Evolutionary conservation across 805 yeast genomes (phyloP).

Genomic region (Schwanniomyces yamadae): DNA sequence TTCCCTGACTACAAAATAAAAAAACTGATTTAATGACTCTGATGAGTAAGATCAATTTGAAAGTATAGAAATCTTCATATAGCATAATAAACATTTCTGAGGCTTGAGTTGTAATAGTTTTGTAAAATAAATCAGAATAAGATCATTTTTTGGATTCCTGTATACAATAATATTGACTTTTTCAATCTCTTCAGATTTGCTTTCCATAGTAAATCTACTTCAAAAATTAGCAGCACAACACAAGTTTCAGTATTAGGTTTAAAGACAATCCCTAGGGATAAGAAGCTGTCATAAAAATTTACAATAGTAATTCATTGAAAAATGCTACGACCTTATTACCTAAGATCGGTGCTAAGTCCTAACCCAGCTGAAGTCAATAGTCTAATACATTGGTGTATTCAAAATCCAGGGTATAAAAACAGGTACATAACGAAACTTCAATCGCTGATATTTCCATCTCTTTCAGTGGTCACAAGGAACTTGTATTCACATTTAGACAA

Average conservation of each 20-base stretch:
- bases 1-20: slow-evolving; percentile 37
- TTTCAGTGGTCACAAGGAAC: no score
- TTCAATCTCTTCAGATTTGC: no score
- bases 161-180: neutral
- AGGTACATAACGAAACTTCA: slow-evolving; percentile 5
- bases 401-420: slow-evolving; percentile 8
- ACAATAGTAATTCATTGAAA: neutral
- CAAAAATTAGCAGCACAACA: no score
- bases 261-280: no score
- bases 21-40: slow-evolving; percentile 51
- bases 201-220: no score
- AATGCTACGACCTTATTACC: slow-evolving; percentile 8
- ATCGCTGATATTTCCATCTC: slow-evolving; percentile 7
- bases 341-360: slow-evolving; percentile 2
- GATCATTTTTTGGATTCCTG: neutral
- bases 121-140: neutral
- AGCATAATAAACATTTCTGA: no score
- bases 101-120: neutral
- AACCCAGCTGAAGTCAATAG: slow-evolving; percentile 3
- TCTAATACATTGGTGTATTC: slow-evolving; percentile 7
- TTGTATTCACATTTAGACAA: no score
- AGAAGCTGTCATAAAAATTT: no score
- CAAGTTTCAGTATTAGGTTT: no score
- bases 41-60: slow-evolving; percentile 20
- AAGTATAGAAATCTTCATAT: no score